Base-by-base conservation (phyloP, 2,329 filamentous ascomycete genomes). In the Emergomyces pasteurianus region DNA sequence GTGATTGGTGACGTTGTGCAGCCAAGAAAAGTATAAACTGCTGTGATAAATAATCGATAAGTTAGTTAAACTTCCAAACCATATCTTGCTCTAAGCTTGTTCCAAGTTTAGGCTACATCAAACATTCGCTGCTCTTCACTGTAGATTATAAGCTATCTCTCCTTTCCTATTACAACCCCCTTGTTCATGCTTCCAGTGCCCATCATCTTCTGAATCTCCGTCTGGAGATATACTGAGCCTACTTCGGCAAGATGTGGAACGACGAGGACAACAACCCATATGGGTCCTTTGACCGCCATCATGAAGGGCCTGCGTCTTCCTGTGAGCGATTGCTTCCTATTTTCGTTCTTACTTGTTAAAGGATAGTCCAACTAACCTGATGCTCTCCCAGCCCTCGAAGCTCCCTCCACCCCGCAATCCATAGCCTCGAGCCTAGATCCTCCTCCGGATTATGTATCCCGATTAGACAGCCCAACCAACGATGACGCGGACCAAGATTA, bases 231-330 rank as follows among this genome's bases (percentile, higher is more conserved):
- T 49, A 14, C 18, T 36, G 28, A 47, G 53, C 36, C 38, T 38
- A 42, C 26, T 26, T 60, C 38, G 59, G 59, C 73, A 82, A 69
- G 67, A 97, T 97, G 92, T 97, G 92, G 92, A 95, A 96, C 82
- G 92, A 97, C 80, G 92, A 97, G 78, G 90, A 97, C 72, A 97
- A 97, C 78, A 97, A 97, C 74, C 92, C 92, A 5, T 96, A 97
- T 72, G 92, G 91, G 69, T 92, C 90, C 75, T 96, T 95, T 78
- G 89, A 94, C 74, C 88, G 89, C 69, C 86, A 89, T 69, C 89
- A 86, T 46, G 86, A 86, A 54, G 68, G 69, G 38, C 70, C 70
- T n/a, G 64, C 75, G 61, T 73, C 77, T 64, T 68, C 73, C 52
- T 68, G 83, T 88, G 78, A 81, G 83, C 79, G 63, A 21, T 59